Percentiles rank a stretch among this genome's conserved stretches.
These are phyloP conservation scores for Myochromella boudieri DNA, from an alignment of 768 basidiomycete species.

Conservation along the genomic window DNA sequence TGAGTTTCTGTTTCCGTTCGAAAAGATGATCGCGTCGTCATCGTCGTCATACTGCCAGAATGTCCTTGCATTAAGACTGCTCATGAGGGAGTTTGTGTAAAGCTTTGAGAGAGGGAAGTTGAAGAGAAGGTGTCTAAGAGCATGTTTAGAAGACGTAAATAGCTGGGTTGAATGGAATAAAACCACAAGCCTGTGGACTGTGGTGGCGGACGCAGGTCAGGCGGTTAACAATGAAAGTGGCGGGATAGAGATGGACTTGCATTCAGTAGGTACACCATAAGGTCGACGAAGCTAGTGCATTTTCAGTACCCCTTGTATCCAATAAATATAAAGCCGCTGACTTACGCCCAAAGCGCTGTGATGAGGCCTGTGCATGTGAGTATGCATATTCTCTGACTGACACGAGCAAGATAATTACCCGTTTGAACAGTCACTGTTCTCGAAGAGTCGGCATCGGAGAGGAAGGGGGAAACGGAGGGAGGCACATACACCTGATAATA, in stretches of 20 bases:
- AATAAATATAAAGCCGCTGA: background rate
- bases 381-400: background rate
- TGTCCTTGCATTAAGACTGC: constrained; percentile 32
- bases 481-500: constrained; percentile 32
- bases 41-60: constrained; percentile 25
- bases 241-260: constrained; percentile 11
- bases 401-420: constrained; percentile 13
- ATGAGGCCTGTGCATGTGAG: constrained; percentile 14
- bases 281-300: constrained; percentile 19
- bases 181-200: constrained; percentile 26
- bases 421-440: constrained; percentile 31
- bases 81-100: constrained; percentile 41
- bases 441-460: background rate
- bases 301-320: background rate
- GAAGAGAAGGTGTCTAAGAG: constrained; percentile 34
- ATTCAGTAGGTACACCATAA: constrained; percentile 26
- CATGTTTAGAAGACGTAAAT: background rate
- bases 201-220: background rate
- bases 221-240: background rate
- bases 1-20: background rate
- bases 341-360: constrained; percentile 28
- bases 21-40: background rate
- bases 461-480: background rate
- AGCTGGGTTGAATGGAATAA: background rate
- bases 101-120: constrained; percentile 39